These are phyloP conservation scores for Litsea cubeba DNA, from an alignment of 164 flowering plant species.

Conservation along the genomic window DNA sequence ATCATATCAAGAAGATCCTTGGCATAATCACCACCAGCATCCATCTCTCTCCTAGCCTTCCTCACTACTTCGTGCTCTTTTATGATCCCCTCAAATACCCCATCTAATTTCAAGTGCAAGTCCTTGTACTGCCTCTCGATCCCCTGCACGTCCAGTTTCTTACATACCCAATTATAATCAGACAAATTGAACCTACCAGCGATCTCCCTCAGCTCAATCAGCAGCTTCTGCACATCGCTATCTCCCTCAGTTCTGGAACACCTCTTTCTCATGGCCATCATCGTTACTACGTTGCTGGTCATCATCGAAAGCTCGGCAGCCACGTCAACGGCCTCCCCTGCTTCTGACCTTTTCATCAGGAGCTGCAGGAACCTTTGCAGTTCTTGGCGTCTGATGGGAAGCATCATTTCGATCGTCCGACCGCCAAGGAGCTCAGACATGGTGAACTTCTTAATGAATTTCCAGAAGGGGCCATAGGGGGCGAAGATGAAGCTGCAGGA, in stretches of 20 bases:
- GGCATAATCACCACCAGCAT: conserved; percentile 1
- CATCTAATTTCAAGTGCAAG: conserved; percentile 32
- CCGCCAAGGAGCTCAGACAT: conserved; percentile 35
- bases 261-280: conserved; percentile 36
- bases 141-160: conserved; percentile 46
- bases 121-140: conserved; percentile 29
- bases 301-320: conserved; percentile 30
- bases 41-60: conserved; percentile 10
- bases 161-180: conserved; percentile 39
- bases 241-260: conserved; percentile 30
- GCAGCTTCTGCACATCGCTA: conserved; percentile 26
- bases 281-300: conserved; percentile 40
- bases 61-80: conserved; percentile 25
- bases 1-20: conserved; percentile 52
- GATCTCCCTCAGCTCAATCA: conserved; percentile 34
- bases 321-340: conserved; percentile 29
- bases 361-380: conserved; percentile 17
- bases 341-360: conserved; percentile 3
- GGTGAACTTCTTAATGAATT: conserved; percentile 44
- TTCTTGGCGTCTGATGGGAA: conserved; percentile 28
- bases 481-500: conserved; percentile 45
- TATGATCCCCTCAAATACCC: conserved; percentile 41
- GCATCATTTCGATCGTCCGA: conserved; percentile 18
- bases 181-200: conserved; percentile 41
- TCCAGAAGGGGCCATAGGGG: conserved; percentile 56